Percentiles rank a stretch among this genome's conserved stretches.
Conservation (phyloP, 768 basidiomycete genomes). For the Pisolithus marmoratus region DNA sequence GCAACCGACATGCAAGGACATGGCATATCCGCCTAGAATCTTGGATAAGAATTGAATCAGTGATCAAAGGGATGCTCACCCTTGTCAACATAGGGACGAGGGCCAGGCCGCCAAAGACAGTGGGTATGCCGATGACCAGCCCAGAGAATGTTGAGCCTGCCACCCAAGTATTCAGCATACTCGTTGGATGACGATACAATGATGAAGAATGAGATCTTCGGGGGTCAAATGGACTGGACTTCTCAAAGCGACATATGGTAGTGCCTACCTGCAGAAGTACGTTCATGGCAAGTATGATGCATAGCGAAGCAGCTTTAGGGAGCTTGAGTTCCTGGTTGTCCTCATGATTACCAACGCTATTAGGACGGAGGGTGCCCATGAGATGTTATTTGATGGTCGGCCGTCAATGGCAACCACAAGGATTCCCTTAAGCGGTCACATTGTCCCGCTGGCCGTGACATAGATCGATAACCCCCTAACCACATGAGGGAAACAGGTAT, state of each 20-base stretch:
- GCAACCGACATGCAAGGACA: conserved; percentile 52
- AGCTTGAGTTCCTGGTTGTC: conserved; percentile 39
- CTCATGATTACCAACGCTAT: background rate
- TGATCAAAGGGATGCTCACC: conserved; percentile 30
- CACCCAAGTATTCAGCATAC: conserved; percentile 59
- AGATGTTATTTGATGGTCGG: too few relatives aligned
- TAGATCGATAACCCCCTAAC: too few relatives aligned
- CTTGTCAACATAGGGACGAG: conserved; percentile 54
- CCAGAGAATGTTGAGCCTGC: conserved; percentile 68
- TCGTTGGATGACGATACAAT: conserved; percentile 61
- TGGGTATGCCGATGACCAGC: conserved; percentile 61
- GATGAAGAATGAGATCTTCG: conserved; percentile 62
- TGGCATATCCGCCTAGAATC: conserved; percentile 45
- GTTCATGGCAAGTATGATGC: conserved; percentile 40
- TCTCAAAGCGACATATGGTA: too few relatives aligned
- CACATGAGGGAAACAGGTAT: too few relatives aligned
- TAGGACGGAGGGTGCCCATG: background rate
- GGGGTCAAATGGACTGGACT: background rate
- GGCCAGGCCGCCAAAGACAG: conserved; percentile 51
- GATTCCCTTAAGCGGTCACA: too few relatives aligned
- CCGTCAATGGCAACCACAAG: too few relatives aligned
- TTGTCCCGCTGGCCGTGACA: too few relatives aligned
- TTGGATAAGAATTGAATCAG: background rate
- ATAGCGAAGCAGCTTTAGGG: conserved; percentile 41
- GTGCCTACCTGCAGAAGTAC: conserved; percentile 39